These are phyloP conservation scores for Peziza echinospora DNA, from an alignment of 495 filamentous ascomycete genomes.

Conservation along the genomic window DNA sequence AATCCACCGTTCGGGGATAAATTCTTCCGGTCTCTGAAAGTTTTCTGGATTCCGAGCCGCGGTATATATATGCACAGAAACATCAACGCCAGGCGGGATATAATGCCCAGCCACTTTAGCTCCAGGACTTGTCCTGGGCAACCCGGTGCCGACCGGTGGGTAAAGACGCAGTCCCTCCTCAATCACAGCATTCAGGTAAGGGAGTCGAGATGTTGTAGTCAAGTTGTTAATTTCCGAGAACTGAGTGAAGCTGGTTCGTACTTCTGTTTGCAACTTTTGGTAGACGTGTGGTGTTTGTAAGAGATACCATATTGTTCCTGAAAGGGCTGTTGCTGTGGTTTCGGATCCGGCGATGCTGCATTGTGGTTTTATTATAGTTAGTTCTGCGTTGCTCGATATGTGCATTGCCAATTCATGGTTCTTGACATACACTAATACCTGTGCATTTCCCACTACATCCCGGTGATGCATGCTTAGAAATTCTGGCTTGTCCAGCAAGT, in stretches of 20 bases:
- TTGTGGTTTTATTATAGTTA: neutral
- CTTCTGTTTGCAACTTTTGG: constrained; percentile 27
- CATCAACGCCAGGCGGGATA: constrained; percentile 23
- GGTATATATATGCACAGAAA: constrained; percentile 24
- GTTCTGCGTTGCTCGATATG: no score
- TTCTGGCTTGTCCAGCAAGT: constrained; percentile 14
- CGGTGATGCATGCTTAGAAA: constrained; percentile 17
- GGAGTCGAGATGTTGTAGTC: constrained; percentile 22
- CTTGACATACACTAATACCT: no score
- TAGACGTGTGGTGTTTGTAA: constrained; percentile 15
- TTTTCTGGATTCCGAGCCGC: constrained; percentile 23
- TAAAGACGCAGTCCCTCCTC: constrained; percentile 36
- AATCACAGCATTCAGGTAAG: constrained; percentile 37
- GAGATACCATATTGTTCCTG: constrained; percentile 30
- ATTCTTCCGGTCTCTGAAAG: constrained; percentile 29
- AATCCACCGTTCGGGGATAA: constrained; percentile 32
- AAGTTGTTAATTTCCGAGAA: constrained; percentile 30
- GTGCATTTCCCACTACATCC: no score
- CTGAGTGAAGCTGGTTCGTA: constrained; percentile 29
- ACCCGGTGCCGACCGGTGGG: constrained; percentile 30
- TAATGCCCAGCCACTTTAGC: constrained; percentile 25
- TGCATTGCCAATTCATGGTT: no score
- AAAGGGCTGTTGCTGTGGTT: constrained; percentile 33
- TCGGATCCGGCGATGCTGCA: constrained; percentile 29
- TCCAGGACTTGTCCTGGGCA: constrained; percentile 26